Conservation (phyloP, 192 early-diverging fungal genomes). For the Umbelopsis ramanniana region DNA sequence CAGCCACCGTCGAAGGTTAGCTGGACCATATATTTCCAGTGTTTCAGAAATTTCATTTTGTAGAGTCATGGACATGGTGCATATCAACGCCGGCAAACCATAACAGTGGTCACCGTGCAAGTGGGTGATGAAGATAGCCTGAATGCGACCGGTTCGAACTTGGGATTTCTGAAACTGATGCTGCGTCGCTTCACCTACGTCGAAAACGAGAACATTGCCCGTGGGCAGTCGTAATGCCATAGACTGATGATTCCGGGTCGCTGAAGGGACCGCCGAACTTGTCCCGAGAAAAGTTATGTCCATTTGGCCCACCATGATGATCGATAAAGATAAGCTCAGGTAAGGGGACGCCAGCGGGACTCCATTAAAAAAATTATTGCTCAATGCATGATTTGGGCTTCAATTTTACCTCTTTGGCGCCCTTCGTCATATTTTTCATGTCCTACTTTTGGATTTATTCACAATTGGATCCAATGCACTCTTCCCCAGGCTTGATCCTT, state of each 20-base stretch:
- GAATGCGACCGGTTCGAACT: conserved; percentile 41
- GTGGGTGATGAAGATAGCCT: conserved; percentile 52
- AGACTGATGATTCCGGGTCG: conserved; percentile 56
- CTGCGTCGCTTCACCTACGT: conserved; percentile 60
- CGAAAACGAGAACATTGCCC: conserved; percentile 52
- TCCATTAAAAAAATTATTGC: too few relatives aligned
- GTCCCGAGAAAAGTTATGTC: conserved; percentile 62
- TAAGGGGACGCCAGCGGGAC: too few relatives aligned
- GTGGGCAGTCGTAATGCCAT: conserved; percentile 46
- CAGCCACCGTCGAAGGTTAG: conserved; percentile 45
- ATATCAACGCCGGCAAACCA: conserved; percentile 53
- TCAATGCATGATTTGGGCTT: too few relatives aligned
- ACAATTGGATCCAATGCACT: too few relatives aligned
- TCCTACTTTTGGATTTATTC: too few relatives aligned
- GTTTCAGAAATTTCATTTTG: not conserved
- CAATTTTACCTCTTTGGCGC: too few relatives aligned
- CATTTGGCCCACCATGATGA: conserved; percentile 40
- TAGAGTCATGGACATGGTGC: conserved; percentile 38
- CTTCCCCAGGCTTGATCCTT: too few relatives aligned
- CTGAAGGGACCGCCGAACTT: conserved; percentile 59
- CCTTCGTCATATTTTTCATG: too few relatives aligned
- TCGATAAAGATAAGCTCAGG: not conserved
- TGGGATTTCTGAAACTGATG: conserved; percentile 54
- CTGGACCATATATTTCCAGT: conserved; percentile 58
- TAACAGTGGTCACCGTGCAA: conserved; percentile 62